These are phyloP conservation scores for Martiniozyma abietophila DNA, from an alignment of 805 yeast species.

Conservation along the genomic window DNA sequence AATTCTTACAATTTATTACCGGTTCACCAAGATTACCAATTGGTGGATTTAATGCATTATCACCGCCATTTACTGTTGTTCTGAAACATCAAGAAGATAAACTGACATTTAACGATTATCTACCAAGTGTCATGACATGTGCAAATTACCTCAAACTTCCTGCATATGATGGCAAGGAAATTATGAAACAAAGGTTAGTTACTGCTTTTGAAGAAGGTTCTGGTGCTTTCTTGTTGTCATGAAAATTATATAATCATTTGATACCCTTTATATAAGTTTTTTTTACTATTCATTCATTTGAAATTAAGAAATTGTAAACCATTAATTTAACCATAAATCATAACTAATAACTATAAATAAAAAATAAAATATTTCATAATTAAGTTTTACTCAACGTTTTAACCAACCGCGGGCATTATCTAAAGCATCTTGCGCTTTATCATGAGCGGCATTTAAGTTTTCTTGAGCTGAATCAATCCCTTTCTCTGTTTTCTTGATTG, in stretches of 20 bases:
- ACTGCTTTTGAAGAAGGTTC: slow-evolving; percentile 85
- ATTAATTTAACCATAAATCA: no score
- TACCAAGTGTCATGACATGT: slow-evolving; percentile 98
- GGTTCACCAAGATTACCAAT: slow-evolving; percentile 90
- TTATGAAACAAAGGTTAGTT: slow-evolving; percentile 48
- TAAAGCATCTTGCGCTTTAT: slow-evolving; percentile 16
- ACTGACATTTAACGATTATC: slow-evolving; percentile 58
- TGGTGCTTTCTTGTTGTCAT: slow-evolving; percentile 76
- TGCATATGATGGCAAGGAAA: slow-evolving; percentile 53
- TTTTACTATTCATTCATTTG: no score
- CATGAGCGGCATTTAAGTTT: slow-evolving; percentile 1
- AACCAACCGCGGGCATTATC: slow-evolving; percentile 20
- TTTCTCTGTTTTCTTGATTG: background rate
- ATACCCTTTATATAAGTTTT: no score
- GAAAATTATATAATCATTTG: slow-evolving; percentile 9
- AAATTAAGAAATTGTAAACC: no score
- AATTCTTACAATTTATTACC: slow-evolving; percentile 78
- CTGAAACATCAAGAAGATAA: slow-evolving; percentile 71
- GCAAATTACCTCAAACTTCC: slow-evolving; percentile 91
- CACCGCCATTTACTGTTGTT: slow-evolving; percentile 83
- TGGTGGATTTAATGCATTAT: slow-evolving; percentile 81
- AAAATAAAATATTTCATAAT: background rate
- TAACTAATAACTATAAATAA: background rate
- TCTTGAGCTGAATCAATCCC: slow-evolving; percentile 1
- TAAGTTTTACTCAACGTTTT: slow-evolving; percentile 10